Conservation (phyloP, 441 rosid genomes). For the Iberis amara region DNA sequence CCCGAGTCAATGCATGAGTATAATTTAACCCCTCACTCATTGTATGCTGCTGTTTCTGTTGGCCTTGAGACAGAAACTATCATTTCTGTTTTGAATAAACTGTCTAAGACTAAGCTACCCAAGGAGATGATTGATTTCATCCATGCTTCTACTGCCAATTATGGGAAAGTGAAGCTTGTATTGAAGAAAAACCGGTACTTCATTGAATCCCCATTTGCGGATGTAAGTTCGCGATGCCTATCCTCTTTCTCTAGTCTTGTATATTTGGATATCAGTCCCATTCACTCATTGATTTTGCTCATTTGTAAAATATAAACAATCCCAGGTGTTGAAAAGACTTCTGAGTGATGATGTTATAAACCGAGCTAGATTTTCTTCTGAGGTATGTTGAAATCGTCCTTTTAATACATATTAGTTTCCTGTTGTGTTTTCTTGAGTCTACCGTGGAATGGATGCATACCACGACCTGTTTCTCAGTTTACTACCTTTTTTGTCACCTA, state of each 20-base stretch:
- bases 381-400: conserved; percentile 44
- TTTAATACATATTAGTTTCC: background rate
- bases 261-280: background rate
- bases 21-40: conserved; percentile 82
- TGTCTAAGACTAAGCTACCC: conserved; percentile 88
- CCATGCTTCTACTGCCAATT: conserved; percentile 78
- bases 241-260: conserved; percentile 19
- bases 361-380: conserved; percentile 55
- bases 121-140: conserved; percentile 81
- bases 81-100: conserved; percentile 67
- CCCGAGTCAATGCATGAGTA: conserved; percentile 97
- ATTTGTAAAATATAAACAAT: background rate
- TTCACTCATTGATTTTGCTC: background rate
- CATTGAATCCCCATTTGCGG: conserved; percentile 83
- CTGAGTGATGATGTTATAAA: conserved; percentile 63
- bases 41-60: conserved; percentile 91
- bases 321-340: conserved; percentile 77
- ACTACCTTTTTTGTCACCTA: conserved; percentile 3
- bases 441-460: background rate
- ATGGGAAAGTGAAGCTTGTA: conserved; percentile 92
- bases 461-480: background rate
- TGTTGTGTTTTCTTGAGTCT: background rate
- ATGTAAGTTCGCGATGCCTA: conserved; percentile 39
- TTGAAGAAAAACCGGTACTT: conserved; percentile 82
- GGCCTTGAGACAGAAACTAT: conserved; percentile 89